Evolutionary conservation across 2,329 filamentous ascomycete genomes (phyloP).

Genomic region (Zalaria sp.): DNA sequence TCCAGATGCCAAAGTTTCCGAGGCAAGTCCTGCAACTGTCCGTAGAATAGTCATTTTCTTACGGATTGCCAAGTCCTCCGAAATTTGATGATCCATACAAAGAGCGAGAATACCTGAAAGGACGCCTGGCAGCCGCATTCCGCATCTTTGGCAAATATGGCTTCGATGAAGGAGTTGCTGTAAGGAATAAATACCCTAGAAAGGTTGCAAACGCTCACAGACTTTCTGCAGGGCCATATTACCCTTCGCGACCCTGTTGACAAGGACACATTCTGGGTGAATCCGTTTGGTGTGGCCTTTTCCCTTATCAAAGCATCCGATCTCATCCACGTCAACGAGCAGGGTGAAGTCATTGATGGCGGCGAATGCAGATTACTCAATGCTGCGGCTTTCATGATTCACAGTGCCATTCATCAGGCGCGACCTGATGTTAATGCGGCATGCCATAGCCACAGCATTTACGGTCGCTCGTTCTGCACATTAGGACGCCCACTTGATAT

Average conservation of each 20-base stretch:
- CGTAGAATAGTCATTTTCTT: neutral
- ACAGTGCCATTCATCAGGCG: constrained; percentile 24
- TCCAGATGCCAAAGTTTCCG: constrained; percentile 6
- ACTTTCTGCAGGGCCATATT: constrained; percentile 23
- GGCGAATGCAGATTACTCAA: constrained; percentile 25
- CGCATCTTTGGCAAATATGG: constrained; percentile 26
- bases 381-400: constrained; percentile 33
- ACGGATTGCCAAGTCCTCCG: constrained; percentile 5
- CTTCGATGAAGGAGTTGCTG: constrained; percentile 23
- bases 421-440: constrained; percentile 32
- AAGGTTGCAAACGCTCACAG: neutral
- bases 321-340: constrained; percentile 29
- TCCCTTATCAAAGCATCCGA: constrained; percentile 29
- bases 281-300: constrained; percentile 29
- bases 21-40: neutral
- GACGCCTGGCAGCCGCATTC: constrained; percentile 30
- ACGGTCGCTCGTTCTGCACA: constrained; percentile 28
- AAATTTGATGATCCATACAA: constrained; percentile 22
- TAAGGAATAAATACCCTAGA: neutral
- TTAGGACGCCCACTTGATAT: constrained; percentile 30
- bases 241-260: constrained; percentile 25
- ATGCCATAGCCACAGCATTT: constrained; percentile 30
- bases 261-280: constrained; percentile 24
- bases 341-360: constrained; percentile 28
- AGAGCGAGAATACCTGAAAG: constrained; percentile 27